phyloP scores from a whole-genome alignment of 768 basidiomycete genomes.

The Sistotremastrum niveocremeum region DNA sequence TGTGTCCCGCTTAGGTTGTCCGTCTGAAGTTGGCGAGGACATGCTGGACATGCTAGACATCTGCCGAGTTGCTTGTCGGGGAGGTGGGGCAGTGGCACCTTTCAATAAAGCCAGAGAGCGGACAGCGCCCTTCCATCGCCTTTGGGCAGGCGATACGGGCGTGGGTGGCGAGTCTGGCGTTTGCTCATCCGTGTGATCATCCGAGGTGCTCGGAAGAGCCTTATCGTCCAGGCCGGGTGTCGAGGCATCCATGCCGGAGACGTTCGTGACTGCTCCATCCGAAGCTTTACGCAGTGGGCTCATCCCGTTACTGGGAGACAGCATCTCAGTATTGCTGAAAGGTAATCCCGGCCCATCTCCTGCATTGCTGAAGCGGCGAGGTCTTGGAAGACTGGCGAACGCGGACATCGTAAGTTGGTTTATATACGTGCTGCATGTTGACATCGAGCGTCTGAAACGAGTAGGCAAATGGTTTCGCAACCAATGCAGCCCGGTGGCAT shows the following conservation, averaged over 20 bases:
- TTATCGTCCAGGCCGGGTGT: too few species aligned
- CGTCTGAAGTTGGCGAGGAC: background rate
- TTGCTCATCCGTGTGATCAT: conserved; percentile 14
- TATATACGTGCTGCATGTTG: too few species aligned
- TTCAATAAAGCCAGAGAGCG: conserved; percentile 34
- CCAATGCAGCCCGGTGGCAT: too few species aligned
- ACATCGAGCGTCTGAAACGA: too few species aligned
- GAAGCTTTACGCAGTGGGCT: too few species aligned
- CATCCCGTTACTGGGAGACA: too few species aligned
- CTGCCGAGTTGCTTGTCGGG: conserved; percentile 18
- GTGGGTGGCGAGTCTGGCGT: background rate
- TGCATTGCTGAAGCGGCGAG: background rate
- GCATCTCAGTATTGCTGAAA: too few species aligned
- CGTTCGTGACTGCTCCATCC: too few species aligned
- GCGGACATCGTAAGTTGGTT: too few species aligned
- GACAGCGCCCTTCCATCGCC: conserved; percentile 29
- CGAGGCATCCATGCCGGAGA: too few species aligned
- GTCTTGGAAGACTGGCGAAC: background rate
- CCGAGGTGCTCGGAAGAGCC: conserved; percentile 13
- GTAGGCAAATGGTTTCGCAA: too few species aligned
- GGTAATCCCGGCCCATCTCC: too few species aligned
- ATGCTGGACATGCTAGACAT: conserved; percentile 8
- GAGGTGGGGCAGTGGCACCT: conserved; percentile 16
- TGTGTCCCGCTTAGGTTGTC: conserved; percentile 5
- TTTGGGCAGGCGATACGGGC: conserved; percentile 1